phyloP scores from a whole-genome alignment of 257 asterid genomes.

The Gentiana dahurica region DNA sequence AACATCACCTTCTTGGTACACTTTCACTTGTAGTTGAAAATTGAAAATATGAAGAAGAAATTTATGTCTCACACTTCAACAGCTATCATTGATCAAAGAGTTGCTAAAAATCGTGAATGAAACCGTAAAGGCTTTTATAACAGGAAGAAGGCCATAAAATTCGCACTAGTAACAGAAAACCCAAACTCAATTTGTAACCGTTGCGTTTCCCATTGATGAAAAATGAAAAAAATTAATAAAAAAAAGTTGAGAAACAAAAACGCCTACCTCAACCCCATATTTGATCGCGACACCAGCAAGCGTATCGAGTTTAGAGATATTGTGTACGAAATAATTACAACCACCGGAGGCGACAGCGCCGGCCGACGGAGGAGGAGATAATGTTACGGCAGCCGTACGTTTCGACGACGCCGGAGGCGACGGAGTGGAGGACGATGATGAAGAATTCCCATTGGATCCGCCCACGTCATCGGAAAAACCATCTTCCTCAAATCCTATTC shows the following conservation, averaged over 20 bases:
- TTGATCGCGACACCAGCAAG: conserved; percentile 84
- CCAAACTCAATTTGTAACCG: not conserved
- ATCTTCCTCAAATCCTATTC: conserved; percentile 15
- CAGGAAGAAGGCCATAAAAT: not conserved
- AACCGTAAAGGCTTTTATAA: not conserved
- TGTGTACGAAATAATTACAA: conserved; percentile 32
- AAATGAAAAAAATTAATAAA: not conserved
- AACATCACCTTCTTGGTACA: not conserved
- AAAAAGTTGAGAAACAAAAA: too few relatives aligned
- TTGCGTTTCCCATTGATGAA: too few relatives aligned
- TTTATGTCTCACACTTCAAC: not conserved
- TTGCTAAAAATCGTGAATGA: not conserved
- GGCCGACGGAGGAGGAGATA: conserved; percentile 20
- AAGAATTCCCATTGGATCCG: not conserved
- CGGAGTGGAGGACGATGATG: conserved; percentile 12
- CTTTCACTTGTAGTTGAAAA: not conserved
- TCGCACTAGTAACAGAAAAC: not conserved
- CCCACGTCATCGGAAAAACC: conserved; percentile 4
- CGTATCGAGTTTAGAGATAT: conserved; percentile 63
- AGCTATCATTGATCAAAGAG: not conserved
- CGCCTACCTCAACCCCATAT: conserved; percentile 75
- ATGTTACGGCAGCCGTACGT: not conserved
- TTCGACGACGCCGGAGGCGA: conserved; percentile 9
- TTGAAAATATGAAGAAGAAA: not conserved
- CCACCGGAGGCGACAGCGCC: conserved; percentile 28